Evolutionary conservation across 768 basidiomycete genomes (phyloP).

Genomic region (Hortiboletus flavorubellus): DNA sequence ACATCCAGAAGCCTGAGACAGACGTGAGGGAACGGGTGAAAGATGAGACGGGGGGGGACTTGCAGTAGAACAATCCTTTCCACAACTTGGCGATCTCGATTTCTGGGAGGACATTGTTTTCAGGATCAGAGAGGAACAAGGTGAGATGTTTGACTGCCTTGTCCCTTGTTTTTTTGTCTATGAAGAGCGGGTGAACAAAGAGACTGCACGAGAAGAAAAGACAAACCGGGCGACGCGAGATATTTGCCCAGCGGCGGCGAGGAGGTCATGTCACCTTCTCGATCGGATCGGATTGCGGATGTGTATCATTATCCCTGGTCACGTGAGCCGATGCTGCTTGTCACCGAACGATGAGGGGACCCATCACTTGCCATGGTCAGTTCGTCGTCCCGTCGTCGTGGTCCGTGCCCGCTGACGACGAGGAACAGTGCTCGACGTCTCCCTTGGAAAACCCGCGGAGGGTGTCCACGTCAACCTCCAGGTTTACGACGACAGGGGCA

Average conservation of each 20-base stretch:
- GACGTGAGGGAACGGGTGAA: neutral
- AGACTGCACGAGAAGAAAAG: neutral
- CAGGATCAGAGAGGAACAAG: slow-evolving; percentile 69
- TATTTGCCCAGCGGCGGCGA: slow-evolving; percentile 79
- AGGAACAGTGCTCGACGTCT: slow-evolving; percentile 85
- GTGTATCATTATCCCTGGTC: neutral
- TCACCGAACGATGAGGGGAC: slow-evolving; percentile 54
- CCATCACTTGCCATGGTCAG: slow-evolving; percentile 89
- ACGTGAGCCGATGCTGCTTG: neutral
- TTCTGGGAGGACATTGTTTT: slow-evolving; percentile 56
- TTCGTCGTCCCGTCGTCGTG: neutral
- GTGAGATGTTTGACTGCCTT: slow-evolving; percentile 81
- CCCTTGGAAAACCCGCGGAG: slow-evolving; percentile 75
- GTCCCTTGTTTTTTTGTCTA: slow-evolving; percentile 91
- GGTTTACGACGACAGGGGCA: slow-evolving; percentile 38
- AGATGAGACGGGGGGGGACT: slow-evolving; percentile 20
- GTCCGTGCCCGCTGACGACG: neutral
- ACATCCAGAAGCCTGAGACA: slow-evolving; percentile 94
- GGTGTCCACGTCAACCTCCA: slow-evolving; percentile 67
- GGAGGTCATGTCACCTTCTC: slow-evolving; percentile 31
- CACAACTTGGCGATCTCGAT: slow-evolving; percentile 88
- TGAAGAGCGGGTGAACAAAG: neutral
- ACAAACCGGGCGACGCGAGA: slow-evolving; percentile 85
- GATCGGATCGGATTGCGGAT: slow-evolving; percentile 22
- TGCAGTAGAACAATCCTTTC: slow-evolving; percentile 98